Evolutionary conservation across 2,329 filamentous ascomycete species (phyloP).

Genomic region (Ophiocordyceps camponoti-floridani): DNA sequence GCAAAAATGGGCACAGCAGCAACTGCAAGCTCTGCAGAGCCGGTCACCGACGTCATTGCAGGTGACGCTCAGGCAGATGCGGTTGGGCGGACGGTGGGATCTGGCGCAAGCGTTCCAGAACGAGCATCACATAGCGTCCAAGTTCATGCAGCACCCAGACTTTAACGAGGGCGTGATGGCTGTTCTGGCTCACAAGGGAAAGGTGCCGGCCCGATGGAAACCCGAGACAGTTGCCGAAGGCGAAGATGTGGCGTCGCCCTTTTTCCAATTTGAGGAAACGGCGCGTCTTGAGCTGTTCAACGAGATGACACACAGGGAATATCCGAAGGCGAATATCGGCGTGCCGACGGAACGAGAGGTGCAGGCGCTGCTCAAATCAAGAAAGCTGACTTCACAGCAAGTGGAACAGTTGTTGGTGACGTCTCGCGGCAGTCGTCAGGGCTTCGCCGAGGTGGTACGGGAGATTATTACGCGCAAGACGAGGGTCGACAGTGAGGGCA

Average conservation of each 20-base stretch:
- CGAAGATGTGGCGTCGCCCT: constrained; percentile 40
- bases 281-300: constrained; percentile 41
- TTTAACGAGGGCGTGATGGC: constrained; percentile 85
- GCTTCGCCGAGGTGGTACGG: constrained; percentile 46
- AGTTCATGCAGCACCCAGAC: constrained; percentile 83
- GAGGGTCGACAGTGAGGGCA: constrained; percentile 22
- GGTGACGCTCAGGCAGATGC: constrained; percentile 73
- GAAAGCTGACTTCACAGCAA: constrained; percentile 28
- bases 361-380: constrained; percentile 21
- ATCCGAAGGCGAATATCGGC: constrained; percentile 53
- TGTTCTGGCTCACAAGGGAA: constrained; percentile 55
- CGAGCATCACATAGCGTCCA: constrained; percentile 67
- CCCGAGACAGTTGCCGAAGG: constrained; percentile 43
- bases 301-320: constrained; percentile 45
- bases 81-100: constrained; percentile 54
- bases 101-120: constrained; percentile 73
- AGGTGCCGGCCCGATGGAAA: constrained; percentile 56
- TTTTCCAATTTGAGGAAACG: constrained; percentile 41
- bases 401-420: constrained; percentile 46
- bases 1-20: constrained; percentile 61
- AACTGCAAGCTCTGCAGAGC: constrained; percentile 53
- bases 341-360: constrained; percentile 56
- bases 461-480: constrained; percentile 53
- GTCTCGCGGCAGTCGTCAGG: constrained; percentile 44
- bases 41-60: constrained; percentile 77